Evolutionary conservation across 1,139 yeast genomes (phyloP).

Genomic region (Suhomyces ambrosiae): DNA sequence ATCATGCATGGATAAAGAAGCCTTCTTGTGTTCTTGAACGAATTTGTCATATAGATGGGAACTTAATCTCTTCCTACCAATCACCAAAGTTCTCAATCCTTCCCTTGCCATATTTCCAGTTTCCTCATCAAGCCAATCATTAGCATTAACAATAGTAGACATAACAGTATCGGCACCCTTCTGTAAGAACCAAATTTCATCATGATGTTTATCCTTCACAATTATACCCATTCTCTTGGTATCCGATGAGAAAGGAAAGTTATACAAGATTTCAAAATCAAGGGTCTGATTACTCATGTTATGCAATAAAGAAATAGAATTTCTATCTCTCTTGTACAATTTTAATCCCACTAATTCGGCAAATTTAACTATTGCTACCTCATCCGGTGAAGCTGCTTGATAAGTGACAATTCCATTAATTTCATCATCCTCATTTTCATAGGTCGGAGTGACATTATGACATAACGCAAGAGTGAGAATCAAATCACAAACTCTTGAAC

Average conservation of each 20-base stretch:
- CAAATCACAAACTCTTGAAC: conserved; percentile 75
- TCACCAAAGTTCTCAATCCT: conserved; percentile 91
- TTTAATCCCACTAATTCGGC: conserved; percentile 85
- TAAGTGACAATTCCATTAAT: conserved; percentile 58
- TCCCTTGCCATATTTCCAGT: conserved; percentile 98
- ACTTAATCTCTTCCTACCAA: conserved; percentile 75
- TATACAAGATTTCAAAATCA: conserved; percentile 70
- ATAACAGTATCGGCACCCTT: conserved; percentile 98
- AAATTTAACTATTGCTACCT: conserved; percentile 92
- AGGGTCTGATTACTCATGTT: conserved; percentile 54
- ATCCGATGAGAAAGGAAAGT: conserved; percentile 94
- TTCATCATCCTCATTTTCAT: conserved; percentile 43
- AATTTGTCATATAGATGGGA: conserved; percentile 61
- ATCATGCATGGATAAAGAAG: conserved; percentile 75
- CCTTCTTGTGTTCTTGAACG: conserved; percentile 62
- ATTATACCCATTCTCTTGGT: conserved; percentile 96
- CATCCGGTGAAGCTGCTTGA: conserved; percentile 99
- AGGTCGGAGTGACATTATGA: conserved; percentile 92
- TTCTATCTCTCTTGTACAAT: conserved; percentile 78
- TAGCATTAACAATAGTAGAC: conserved; percentile 78
- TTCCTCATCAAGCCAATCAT: conserved; percentile 98
- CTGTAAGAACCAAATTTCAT: conserved; percentile 79
- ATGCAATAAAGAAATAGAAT: conserved; percentile 68
- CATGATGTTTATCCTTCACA: conserved; percentile 60
- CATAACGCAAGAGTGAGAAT: conserved; percentile 84